Evolutionary conservation across 352 stramenopile genomes (phyloP), one percentile per base, ranked within the genome.

Genomic region (Phytophthora capsici): DNA sequence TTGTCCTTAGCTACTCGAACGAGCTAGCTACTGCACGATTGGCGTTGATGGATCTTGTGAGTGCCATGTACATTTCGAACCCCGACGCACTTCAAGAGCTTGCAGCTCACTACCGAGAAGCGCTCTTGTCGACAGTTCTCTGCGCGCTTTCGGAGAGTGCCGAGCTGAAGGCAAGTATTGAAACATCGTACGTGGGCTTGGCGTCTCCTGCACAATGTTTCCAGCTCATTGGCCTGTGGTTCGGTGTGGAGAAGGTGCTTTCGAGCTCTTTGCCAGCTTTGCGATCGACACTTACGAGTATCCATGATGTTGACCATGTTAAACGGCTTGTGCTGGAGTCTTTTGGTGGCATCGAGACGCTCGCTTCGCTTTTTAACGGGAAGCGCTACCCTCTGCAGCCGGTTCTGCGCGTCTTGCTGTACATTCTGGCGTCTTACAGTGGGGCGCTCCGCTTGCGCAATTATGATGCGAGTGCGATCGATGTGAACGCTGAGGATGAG

Each of bases 401-500:
- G 14, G 66, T 73, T 10, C 49, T 87, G 38, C 85, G 82, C 16
- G 74, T 82, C 14, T 47, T 91, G 46, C 34, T 93, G 52, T 93
- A 93, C 62, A 77, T 87, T 40, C 32, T 93, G 17, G 72, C 68
- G 13, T 80, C 81, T 17, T 75, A 78, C 63, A 86, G 75, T 6
- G 71, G 69, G 5, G 83, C 73, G 3, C 66, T 93, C 3, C 73
- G 64, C 16, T 54, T 84, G 17, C 63, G 58, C 9, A 50, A 71
- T 28, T 70, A 84, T 22, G 73, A 87, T 36, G 65, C 60, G 4
- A 79, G 50, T 38, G 51, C 73, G 37, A 89, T 93, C 22, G 82
- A 94, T 48, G 72, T 94, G n/a, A 90, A 95, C 38, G 84, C 77
- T 5, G 85, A 93, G 26, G 84, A 95, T 17, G 87, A 95, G 49